These are phyloP conservation scores for Cyberlindnera subsufficiens DNA, from an alignment of 805 yeast genomes.

Conservation along the genomic window DNA sequence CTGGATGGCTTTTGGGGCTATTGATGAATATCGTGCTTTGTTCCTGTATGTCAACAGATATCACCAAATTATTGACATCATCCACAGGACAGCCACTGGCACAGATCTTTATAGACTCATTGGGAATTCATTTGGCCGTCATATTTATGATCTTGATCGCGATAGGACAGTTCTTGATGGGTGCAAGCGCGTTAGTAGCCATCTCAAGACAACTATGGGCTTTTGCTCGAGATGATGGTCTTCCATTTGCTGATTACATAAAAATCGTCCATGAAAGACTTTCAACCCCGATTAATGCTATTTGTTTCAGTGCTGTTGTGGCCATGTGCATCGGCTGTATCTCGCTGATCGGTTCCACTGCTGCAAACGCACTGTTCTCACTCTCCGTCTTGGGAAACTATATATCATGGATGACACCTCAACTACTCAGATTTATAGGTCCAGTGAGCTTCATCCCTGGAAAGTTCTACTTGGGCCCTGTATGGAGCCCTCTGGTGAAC, in stretches of 20 bases:
- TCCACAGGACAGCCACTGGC: slow-evolving; percentile 57
- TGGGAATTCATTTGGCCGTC: slow-evolving; percentile 60
- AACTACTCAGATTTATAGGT: slow-evolving; percentile 43
- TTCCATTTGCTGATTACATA: slow-evolving; percentile 48
- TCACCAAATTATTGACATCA: slow-evolving; percentile 28
- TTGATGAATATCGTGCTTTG: slow-evolving; percentile 44
- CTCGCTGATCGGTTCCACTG: slow-evolving; percentile 50
- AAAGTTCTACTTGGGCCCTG: slow-evolving; percentile 50
- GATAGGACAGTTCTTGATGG: slow-evolving; percentile 60
- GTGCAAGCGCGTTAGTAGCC: slow-evolving; percentile 54
- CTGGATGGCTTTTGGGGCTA: slow-evolving; percentile 55
- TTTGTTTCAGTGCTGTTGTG: slow-evolving; percentile 42
- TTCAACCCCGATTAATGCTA: slow-evolving; percentile 59
- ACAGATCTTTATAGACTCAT: slow-evolving; percentile 51
- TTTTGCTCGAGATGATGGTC: slow-evolving; percentile 70
- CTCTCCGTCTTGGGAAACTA: slow-evolving; percentile 57
- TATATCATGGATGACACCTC: slow-evolving; percentile 59
- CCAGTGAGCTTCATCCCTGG: slow-evolving; percentile 47
- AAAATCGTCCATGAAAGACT: slow-evolving; percentile 48
- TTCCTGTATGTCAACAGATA: slow-evolving; percentile 41
- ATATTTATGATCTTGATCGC: slow-evolving; percentile 56
- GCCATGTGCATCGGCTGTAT: slow-evolving; percentile 49
- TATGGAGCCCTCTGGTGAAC: slow-evolving; percentile 36
- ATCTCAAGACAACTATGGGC: slow-evolving; percentile 71
- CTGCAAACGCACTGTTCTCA: slow-evolving; percentile 62